Percentiles rank a stretch among this genome's conserved stretches.
These are phyloP conservation scores for Blastobotrys persicus DNA, from an alignment of 1,139 yeast species.

Conservation along the genomic window DNA sequence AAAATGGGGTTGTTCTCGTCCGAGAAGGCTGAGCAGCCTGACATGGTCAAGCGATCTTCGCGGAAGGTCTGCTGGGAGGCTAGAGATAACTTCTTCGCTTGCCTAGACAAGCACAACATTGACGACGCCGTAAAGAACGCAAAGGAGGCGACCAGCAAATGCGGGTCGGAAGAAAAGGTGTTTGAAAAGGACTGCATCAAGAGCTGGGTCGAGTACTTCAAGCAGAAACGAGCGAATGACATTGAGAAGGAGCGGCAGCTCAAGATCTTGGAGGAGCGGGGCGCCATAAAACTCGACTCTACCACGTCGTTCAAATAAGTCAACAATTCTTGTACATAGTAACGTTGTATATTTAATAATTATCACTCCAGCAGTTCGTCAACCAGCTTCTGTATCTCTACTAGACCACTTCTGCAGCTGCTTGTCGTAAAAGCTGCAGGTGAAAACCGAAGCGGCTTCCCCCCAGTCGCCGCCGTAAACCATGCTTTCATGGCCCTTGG, in stretches of 20 bases:
- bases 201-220: slow-evolving; percentile 66
- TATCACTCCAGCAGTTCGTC: too few species aligned
- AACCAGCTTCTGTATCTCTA: too few species aligned
- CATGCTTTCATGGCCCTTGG: slow-evolving; percentile 82
- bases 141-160: slow-evolving; percentile 36
- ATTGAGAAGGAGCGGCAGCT: slow-evolving; percentile 51
- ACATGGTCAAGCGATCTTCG: slow-evolving; percentile 50
- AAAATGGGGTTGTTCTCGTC: slow-evolving; percentile 43
- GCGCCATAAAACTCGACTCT: slow-evolving; percentile 39
- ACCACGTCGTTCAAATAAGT: slow-evolving; percentile 24
- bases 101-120: slow-evolving; percentile 54
- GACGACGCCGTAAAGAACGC: slow-evolving; percentile 42
- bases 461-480: slow-evolving; percentile 95
- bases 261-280: slow-evolving; percentile 52
- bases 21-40: slow-evolving; percentile 28
- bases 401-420: slow-evolving; percentile 68
- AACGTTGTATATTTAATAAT: too few species aligned
- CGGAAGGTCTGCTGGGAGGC: slow-evolving; percentile 67
- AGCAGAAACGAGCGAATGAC: slow-evolving; percentile 62
- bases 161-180: slow-evolving; percentile 45
- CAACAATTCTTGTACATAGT: slow-evolving; percentile 6
- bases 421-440: slow-evolving; percentile 90
- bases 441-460: slow-evolving; percentile 50
- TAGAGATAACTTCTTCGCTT: slow-evolving; percentile 56
- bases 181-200: slow-evolving; percentile 58